These are phyloP conservation scores for Wickerhamiella siamensis DNA, from an alignment of 805 yeast genomes.

Conservation along the genomic window DNA sequence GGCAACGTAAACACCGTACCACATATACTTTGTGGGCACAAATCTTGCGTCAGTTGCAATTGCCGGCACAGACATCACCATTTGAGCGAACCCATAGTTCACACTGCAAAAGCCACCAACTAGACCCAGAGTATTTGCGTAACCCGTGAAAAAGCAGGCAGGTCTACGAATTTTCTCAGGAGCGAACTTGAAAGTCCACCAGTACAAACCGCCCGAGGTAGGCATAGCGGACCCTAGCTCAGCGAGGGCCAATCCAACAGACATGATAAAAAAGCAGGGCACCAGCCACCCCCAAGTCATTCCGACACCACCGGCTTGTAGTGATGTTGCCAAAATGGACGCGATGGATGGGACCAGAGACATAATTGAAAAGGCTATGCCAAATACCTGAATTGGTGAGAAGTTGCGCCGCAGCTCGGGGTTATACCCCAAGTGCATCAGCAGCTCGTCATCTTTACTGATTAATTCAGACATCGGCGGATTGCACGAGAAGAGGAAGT, in stretches of 20 bases:
- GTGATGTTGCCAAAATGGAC: conserved; percentile 37
- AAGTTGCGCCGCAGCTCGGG: conserved; percentile 51
- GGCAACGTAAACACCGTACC: conserved; percentile 56
- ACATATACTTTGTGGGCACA: conserved; percentile 36
- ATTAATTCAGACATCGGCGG: not conserved
- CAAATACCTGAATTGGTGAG: conserved; percentile 49
- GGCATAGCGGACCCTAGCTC: conserved; percentile 58
- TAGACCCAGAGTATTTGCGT: conserved; percentile 52
- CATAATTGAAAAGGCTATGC: conserved; percentile 61
- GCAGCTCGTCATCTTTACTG: conserved; percentile 20
- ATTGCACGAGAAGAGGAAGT: too few relatives aligned
- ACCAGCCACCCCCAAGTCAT: conserved; percentile 64
- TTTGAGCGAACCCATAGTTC: conserved; percentile 41
- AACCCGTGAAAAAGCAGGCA: conserved; percentile 48
- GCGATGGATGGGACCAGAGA: conserved; percentile 50
- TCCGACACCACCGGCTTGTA: conserved; percentile 50
- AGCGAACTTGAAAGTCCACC: conserved; percentile 54
- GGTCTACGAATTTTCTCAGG: conserved; percentile 40
- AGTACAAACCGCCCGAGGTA: conserved; percentile 62
- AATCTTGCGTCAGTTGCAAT: conserved; percentile 32
- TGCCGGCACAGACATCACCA: conserved; percentile 24
- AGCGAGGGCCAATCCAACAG: conserved; percentile 49
- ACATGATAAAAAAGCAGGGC: conserved; percentile 39
- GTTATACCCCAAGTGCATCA: conserved; percentile 49
- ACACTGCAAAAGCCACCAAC: conserved; percentile 55